Conservation (phyloP, 306 rosid genomes). For the Vicia sativa region DNA sequence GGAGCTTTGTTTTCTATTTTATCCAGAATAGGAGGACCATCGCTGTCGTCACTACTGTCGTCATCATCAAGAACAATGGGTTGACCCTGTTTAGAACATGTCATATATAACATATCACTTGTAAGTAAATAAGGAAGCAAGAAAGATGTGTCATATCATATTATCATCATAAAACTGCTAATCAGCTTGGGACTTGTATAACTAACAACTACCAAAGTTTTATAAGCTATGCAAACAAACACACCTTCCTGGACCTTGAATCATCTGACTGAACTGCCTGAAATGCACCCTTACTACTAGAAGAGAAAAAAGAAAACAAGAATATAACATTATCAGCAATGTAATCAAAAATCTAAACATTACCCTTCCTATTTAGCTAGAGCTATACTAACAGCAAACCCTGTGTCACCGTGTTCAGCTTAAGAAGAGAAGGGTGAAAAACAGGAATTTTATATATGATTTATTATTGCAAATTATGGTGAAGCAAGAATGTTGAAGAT, state of each 20-base stretch:
- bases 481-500: constrained; percentile 23
- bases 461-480: constrained; percentile 18
- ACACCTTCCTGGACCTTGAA: constrained; percentile 63
- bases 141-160: constrained; percentile 16
- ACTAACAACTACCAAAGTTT: constrained; percentile 27
- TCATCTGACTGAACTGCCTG: constrained; percentile 42
- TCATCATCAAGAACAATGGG: constrained; percentile 81
- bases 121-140: constrained; percentile 19
- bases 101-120: constrained; percentile 16
- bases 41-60: constrained; percentile 51
- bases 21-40: constrained; percentile 50
- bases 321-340: constrained; percentile 11
- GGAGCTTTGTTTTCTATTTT: constrained; percentile 49
- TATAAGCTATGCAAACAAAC: constrained; percentile 22
- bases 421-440: constrained; percentile 22
- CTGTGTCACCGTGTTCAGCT: constrained; percentile 17
- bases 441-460: constrained; percentile 2
- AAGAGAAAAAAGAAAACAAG: constrained; percentile 24
- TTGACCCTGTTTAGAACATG: constrained; percentile 52
- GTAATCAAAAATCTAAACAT: constrained; percentile 14
- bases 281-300: constrained; percentile 54
- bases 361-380: constrained; percentile 2
- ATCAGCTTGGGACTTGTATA: constrained; percentile 15
- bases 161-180: constrained; percentile 25
- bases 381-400: constrained; percentile 32